phyloP scores from a whole-genome alignment of 805 yeast species.

The Myxozyma udenii region DNA sequence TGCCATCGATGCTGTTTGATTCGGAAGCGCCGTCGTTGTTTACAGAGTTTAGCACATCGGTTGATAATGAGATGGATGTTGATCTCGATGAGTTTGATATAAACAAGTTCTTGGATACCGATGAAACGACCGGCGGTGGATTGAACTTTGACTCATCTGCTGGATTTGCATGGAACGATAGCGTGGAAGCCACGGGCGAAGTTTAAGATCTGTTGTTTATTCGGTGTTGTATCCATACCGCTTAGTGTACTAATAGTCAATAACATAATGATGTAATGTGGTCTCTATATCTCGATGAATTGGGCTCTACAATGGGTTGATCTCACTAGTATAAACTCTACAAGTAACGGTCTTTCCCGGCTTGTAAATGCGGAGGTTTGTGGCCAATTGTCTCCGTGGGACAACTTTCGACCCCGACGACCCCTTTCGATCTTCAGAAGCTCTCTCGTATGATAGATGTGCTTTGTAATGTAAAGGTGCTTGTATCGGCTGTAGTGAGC shows the following conservation, averaged over 20 bases:
- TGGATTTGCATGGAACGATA: conserved; percentile 29
- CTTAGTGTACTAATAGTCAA: background rate
- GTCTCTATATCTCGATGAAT: conserved; percentile 1
- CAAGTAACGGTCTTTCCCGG: too few relatives aligned
- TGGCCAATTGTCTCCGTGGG: too few relatives aligned
- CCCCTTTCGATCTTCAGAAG: too few relatives aligned
- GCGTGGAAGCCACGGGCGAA: conserved; percentile 32
- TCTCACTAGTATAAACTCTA: too few relatives aligned
- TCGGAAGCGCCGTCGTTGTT: conserved; percentile 25
- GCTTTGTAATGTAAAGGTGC: too few relatives aligned
- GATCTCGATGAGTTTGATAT: conserved; percentile 29
- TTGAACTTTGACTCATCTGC: conserved; percentile 24
- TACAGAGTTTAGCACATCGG: conserved; percentile 19
- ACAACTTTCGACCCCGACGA: too few relatives aligned
- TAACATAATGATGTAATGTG: background rate
- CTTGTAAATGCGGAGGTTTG: too few relatives aligned
- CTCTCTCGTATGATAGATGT: too few relatives aligned
- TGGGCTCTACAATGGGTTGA: background rate
- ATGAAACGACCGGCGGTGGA: conserved; percentile 24
- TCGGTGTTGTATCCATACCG: too few relatives aligned
- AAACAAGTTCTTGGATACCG: conserved; percentile 29
- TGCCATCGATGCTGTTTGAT: conserved; percentile 12
- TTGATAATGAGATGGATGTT: conserved; percentile 17
- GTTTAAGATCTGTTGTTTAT: too few relatives aligned
- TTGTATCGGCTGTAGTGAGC: too few relatives aligned